phyloP scores from a whole-genome alignment of 2,329 filamentous ascomycete genomes.

The Xylariales sp. region DNA sequence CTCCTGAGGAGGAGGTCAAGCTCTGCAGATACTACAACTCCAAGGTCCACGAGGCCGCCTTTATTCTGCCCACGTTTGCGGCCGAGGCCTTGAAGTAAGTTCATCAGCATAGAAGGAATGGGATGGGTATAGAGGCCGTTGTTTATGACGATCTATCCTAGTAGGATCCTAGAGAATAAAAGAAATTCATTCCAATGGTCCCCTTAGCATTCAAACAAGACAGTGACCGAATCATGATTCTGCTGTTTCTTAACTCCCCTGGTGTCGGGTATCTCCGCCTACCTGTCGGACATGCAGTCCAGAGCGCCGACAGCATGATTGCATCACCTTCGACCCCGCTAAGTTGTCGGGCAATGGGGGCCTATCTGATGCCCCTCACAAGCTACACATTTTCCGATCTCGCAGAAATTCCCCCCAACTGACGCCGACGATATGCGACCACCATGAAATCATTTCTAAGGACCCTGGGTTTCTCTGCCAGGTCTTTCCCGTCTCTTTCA shows the following conservation, averaged over 20 bases:
- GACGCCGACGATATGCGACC: constrained; percentile 12
- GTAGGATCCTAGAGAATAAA: too few relatives aligned
- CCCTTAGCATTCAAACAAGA: too few relatives aligned
- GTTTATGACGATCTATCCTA: too few relatives aligned
- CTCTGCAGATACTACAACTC: constrained; percentile 96
- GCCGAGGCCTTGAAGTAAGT: constrained; percentile 64
- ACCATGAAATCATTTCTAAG: constrained; percentile 22
- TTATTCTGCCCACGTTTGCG: constrained; percentile 90
- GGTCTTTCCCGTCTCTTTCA: constrained; percentile 7
- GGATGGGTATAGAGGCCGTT: too few relatives aligned
- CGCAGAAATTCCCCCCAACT: not conserved
- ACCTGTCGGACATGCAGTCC: too few relatives aligned
- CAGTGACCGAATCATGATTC: too few relatives aligned
- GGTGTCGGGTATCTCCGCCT: too few relatives aligned
- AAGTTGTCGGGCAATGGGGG: not conserved
- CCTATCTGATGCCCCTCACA: not conserved
- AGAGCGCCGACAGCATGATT: too few relatives aligned
- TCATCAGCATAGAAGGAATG: too few relatives aligned
- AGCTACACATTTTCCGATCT: not conserved
- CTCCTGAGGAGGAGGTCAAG: constrained; percentile 82
- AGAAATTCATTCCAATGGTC: too few relatives aligned
- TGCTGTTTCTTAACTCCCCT: too few relatives aligned
- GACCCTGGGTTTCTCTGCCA: constrained; percentile 17
- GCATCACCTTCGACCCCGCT: not conserved
- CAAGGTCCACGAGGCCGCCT: constrained; percentile 92